Conservation (phyloP, 2,329 filamentous ascomycete species). For the Kalmusia sp. region DNA sequence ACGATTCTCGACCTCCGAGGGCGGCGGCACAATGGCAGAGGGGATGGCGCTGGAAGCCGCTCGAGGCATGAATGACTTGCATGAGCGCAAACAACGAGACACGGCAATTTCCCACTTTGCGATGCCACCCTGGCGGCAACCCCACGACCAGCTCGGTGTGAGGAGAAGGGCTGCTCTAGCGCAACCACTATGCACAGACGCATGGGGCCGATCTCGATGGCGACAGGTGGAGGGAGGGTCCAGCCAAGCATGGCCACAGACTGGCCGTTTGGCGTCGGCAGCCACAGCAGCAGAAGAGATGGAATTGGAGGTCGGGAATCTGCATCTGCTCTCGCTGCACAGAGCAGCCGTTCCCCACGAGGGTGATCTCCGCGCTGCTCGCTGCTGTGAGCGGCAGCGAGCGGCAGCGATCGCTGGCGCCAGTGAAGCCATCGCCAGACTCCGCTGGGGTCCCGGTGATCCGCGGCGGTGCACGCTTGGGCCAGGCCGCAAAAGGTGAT, state of each 20-base stretch:
- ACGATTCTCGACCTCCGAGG: no score
- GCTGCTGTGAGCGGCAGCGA: background rate
- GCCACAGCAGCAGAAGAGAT: background rate
- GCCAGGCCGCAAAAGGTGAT: slow-evolving; percentile 23
- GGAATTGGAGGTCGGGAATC: slow-evolving; percentile 4
- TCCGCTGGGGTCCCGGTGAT: slow-evolving; percentile 26
- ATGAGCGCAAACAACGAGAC: slow-evolving; percentile 16
- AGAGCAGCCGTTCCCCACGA: slow-evolving; percentile 33
- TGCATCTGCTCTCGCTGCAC: slow-evolving; percentile 12
- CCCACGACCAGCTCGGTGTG: slow-evolving; percentile 22
- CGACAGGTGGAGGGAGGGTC: slow-evolving; percentile 26
- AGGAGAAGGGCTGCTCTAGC: slow-evolving; percentile 27
- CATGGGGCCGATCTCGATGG: slow-evolving; percentile 37
- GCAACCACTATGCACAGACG: slow-evolving; percentile 29
- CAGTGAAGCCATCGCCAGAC: slow-evolving; percentile 29
- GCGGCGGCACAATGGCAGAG: slow-evolving; percentile 13
- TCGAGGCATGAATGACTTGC: slow-evolving; percentile 32
- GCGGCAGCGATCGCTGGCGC: slow-evolving; percentile 32
- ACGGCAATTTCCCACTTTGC: background rate
- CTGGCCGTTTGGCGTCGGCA: background rate
- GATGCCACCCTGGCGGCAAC: slow-evolving; percentile 12
- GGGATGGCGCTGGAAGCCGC: background rate
- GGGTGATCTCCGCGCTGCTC: slow-evolving; percentile 18
- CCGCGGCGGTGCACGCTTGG: slow-evolving; percentile 23
- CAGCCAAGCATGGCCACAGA: background rate